A percentile compares a stretch with the other conserved stretches of the same genome.
Evolutionary conservation across 345 rosid genomes (phyloP).

Genomic region (Euphorbia lathyris): DNA sequence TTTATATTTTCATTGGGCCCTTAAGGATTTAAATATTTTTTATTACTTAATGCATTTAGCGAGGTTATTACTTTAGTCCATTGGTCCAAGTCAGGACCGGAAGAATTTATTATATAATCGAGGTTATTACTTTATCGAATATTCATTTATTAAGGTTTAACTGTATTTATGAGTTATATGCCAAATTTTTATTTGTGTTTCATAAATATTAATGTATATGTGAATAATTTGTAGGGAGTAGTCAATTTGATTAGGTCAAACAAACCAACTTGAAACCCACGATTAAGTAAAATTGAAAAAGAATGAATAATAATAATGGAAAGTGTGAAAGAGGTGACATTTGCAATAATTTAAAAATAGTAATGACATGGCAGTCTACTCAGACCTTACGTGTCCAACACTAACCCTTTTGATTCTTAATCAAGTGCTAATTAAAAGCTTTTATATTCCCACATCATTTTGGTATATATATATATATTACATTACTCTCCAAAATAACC

Average conservation of each 20-base stretch:
- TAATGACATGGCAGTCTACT: constrained; percentile 1
- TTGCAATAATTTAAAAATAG: not conserved
- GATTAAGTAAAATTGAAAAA: not conserved
- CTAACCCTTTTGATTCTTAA: constrained; percentile 7
- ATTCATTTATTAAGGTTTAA: too few species aligned
- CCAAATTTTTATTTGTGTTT: too few species aligned
- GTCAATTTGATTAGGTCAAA: not conserved
- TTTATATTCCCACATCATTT: not conserved
- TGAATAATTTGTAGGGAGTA: not conserved
- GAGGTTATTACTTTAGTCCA: too few species aligned
- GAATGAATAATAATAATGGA: not conserved
- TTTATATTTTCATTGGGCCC: too few species aligned
- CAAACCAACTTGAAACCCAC: not conserved
- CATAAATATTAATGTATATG: too few species aligned
- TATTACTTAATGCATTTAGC: too few species aligned
- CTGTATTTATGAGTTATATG: too few species aligned
- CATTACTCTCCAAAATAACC: not conserved
- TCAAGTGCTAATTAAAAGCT: not conserved
- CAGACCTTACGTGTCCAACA: constrained; percentile 14
- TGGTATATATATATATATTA: not conserved
- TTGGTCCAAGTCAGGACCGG: too few species aligned
- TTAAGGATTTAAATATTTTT: too few species aligned
- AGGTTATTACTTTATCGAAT: too few species aligned
- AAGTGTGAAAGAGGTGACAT: not conserved
- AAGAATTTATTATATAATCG: too few species aligned